Base-by-base conservation (phyloP, 2,329 filamentous ascomycete genomes). In the Neofusicoccum parvum region DNA sequence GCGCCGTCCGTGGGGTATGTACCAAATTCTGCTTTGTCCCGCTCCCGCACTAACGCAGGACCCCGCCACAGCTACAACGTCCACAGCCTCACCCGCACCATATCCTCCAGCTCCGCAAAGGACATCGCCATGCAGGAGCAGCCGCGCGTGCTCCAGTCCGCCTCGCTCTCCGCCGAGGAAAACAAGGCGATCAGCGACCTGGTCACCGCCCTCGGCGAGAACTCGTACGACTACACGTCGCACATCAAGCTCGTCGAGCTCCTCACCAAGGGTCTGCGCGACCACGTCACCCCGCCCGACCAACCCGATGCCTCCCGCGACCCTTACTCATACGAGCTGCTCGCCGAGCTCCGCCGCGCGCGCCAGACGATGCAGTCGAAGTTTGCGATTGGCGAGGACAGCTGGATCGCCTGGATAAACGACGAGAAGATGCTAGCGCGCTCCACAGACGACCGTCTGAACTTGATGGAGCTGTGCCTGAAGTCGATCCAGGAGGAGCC, bases 361-460 rank as follows among this genome's bases (percentile, higher is more conserved):
- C 82, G 87, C 66, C 83, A 86, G 70, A 82, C 83, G 63, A 87
- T 89, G 83, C 84, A 87, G 69, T 83, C 84, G 62, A 82, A 87
- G 20, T 89, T 88, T 70, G 89, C 90, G 51, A 83, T 92, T 70
- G 90, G 90, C 72, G 91, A 95, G 80, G 87, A 90, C 66, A 86
- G 85, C 75, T 95, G 91, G 91, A 78, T 90, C 70, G 90, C 90
- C 71, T 91, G 90, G 78, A 85, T 94, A 69, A 87, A 91, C 68
- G 91, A 94, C 76, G 86, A 90, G 70, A 86, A 84, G 81, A 84
- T 77, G 80, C 82, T 79, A 81, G 89, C 73, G 74, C 81, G 73
- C 80, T 89, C 74, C 77, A 74, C 91, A 64, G 90, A 92, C 67
- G 85, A 87, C 71, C 87, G 90, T 70, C 85, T 92, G 74, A 83